phyloP scores from a whole-genome alignment of 2,329 filamentous ascomycete genomes.

The Xylaria sp. region DNA sequence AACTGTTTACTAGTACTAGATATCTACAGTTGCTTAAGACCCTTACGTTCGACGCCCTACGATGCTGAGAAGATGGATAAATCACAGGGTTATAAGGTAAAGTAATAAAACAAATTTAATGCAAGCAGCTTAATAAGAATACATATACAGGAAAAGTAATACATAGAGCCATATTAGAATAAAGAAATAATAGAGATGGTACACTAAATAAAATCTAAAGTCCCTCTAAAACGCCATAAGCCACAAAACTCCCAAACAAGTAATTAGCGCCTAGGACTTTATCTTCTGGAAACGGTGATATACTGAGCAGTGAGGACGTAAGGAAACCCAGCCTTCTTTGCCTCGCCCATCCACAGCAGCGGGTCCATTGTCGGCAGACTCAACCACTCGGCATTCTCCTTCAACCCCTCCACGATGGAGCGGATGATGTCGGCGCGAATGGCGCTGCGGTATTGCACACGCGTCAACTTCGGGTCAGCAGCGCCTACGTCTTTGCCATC shows the following conservation, averaged over 20 bases:
- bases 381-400: neutral
- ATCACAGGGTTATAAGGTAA: no score
- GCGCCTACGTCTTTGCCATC: neutral
- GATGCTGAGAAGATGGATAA: no score
- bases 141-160: slow-evolving; percentile 7
- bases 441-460: neutral
- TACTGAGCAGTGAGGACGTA: slow-evolving; percentile 15
- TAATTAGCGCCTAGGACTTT: neutral
- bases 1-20: no score
- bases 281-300: slow-evolving; percentile 7
- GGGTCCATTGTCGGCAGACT: slow-evolving; percentile 8
- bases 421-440: slow-evolving; percentile 2
- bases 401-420: neutral
- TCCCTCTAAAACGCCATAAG: slow-evolving; percentile 1
- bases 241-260: slow-evolving; percentile 3
- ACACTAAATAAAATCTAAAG: neutral
- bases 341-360: slow-evolving; percentile 13
- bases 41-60: no score
- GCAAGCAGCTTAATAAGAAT: neutral
- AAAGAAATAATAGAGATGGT: neutral
- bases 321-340: slow-evolving; percentile 13
- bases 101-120: no score
- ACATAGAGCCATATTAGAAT: neutral
- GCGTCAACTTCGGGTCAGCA: neutral
- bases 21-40: no score